Evolutionary conservation across 305 asterid genomes (phyloP).

Genomic region (Euphrasia arctica): DNA sequence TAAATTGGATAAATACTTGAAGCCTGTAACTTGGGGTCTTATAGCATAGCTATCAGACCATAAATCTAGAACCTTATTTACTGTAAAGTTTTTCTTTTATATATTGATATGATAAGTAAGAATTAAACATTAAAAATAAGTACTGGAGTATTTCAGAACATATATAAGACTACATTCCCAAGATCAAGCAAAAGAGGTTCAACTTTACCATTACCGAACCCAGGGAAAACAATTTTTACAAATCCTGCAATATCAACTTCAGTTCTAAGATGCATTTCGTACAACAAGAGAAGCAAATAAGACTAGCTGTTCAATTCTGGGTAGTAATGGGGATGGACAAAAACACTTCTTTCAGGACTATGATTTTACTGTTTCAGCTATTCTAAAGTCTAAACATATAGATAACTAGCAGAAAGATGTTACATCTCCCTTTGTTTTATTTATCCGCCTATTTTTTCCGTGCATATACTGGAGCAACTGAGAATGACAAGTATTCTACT

Average conservation of each 20-base stretch:
- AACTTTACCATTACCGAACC: slow-evolving; percentile 21
- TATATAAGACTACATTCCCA: slow-evolving; percentile 17
- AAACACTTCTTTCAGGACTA: not conserved
- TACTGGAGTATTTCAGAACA: slow-evolving; percentile 17
- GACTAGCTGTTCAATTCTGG: slow-evolving; percentile 8
- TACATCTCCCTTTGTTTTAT: slow-evolving; percentile 5
- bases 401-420: slow-evolving; percentile 15
- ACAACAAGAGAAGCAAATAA: not conserved
- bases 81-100: not conserved
- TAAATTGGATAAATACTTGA: too few species aligned
- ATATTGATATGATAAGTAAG: slow-evolving; percentile 16
- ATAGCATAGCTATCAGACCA: slow-evolving; percentile 12
- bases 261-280: slow-evolving; percentile 8
- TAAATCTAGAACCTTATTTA: slow-evolving; percentile 2
- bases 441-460: not conserved
- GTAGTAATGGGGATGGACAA: not conserved
- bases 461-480: not conserved
- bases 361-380: slow-evolving; percentile 10
- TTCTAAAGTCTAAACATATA: slow-evolving; percentile 8
- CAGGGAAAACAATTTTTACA: slow-evolving; percentile 12
- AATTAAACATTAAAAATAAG: slow-evolving; percentile 1
- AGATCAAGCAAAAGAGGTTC: slow-evolving; percentile 16
- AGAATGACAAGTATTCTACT: not conserved
- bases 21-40: too few species aligned
- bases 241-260: slow-evolving; percentile 21